A percentile compares a stretch with the other conserved stretches of the same genome.
These are phyloP conservation scores for Globisporangium middletonii DNA, from an alignment of 352 stramenopile genomes.

Conservation along the genomic window DNA sequence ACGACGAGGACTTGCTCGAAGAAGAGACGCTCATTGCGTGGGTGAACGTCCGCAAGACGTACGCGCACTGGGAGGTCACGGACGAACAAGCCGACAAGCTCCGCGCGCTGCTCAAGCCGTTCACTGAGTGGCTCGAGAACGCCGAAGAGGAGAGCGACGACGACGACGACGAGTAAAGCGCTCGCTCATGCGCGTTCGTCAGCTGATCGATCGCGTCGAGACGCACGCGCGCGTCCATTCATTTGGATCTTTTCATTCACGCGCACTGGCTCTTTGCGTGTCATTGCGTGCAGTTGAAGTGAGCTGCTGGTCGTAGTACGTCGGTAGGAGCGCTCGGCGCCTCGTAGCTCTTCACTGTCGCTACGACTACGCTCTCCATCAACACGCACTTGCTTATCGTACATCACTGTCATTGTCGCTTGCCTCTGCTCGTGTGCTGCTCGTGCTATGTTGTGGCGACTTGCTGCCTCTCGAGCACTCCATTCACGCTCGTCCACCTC, in stretches of 20 bases:
- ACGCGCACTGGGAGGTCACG: slow-evolving; percentile 83
- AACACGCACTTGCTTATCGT: too few species aligned
- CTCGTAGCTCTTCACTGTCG: too few species aligned
- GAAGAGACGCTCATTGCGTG: slow-evolving; percentile 95
- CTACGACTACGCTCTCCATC: too few species aligned
- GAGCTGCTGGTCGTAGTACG: too few species aligned
- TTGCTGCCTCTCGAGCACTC: too few species aligned
- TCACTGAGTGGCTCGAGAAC: slow-evolving; percentile 97
- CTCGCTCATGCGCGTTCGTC: background rate
- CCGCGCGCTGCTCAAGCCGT: slow-evolving; percentile 86
- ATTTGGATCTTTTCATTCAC: background rate
- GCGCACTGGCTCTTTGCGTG: too few species aligned
- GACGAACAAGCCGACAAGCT: slow-evolving; percentile 86
- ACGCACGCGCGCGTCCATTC: background rate
- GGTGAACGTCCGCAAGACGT: slow-evolving; percentile 77
- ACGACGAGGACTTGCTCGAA: slow-evolving; percentile 95
- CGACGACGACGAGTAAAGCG: slow-evolving; percentile 52
- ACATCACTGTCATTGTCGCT: too few species aligned
- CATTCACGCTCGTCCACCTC: too few species aligned
- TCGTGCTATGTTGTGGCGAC: too few species aligned
- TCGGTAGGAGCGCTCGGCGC: too few species aligned
- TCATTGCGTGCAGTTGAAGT: too few species aligned
- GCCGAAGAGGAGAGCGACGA: slow-evolving; percentile 89
- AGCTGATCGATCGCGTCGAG: background rate
- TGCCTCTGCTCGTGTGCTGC: too few species aligned